phyloP scores from a whole-genome alignment of 345 rosid species.

The Clausena lansium region DNA sequence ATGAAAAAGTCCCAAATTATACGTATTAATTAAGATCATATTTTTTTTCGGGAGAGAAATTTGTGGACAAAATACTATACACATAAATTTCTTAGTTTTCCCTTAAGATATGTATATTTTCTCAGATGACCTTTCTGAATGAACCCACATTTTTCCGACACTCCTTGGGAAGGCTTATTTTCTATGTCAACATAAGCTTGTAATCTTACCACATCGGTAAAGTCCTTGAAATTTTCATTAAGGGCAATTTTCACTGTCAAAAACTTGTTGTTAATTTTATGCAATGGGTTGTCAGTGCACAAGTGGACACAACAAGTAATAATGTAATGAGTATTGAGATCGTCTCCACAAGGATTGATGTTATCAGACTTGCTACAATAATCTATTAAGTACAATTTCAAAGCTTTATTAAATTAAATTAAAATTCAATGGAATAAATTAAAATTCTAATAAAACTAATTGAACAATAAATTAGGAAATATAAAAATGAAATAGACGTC shows the following conservation, averaged over 20 bases:
- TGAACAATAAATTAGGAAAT: too few species aligned
- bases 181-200: slow-evolving; percentile 38
- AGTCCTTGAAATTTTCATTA: slow-evolving; percentile 30
- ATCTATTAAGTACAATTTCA: too few species aligned
- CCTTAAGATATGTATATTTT: slow-evolving; percentile 38
- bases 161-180: slow-evolving; percentile 42
- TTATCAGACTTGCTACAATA: too few species aligned
- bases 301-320: too few species aligned
- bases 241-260: slow-evolving; percentile 36
- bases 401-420: too few species aligned
- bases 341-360: too few species aligned
- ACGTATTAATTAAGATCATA: background rate
- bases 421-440: too few species aligned
- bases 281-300: too few species aligned
- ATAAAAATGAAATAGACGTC: too few species aligned
- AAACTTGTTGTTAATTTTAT: too few species aligned
- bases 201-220: slow-evolving; percentile 36
- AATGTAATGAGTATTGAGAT: too few species aligned
- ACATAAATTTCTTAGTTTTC: slow-evolving; percentile 24
- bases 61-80: slow-evolving; percentile 33
- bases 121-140: slow-evolving; percentile 39
- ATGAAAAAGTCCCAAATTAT: background rate
- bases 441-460: too few species aligned
- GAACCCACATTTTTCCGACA: slow-evolving; percentile 26
- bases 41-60: background rate